Base-by-base conservation (phyloP, 148 eudicot genomes). In the Agrostemma githago region DNA sequence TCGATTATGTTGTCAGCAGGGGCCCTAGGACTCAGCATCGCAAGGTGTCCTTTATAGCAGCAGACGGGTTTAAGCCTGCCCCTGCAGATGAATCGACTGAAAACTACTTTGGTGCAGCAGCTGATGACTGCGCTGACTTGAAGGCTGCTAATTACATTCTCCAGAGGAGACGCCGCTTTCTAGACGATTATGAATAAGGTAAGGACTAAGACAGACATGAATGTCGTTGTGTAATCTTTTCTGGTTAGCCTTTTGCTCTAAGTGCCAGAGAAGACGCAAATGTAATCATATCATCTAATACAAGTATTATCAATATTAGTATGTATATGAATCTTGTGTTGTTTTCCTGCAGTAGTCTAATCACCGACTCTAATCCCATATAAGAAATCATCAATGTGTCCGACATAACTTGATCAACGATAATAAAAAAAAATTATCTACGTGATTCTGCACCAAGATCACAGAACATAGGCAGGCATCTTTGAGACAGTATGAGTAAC, bases 121-220 rank as follows among this genome's bases (percentile, higher is more conserved):
- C 79, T 38, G 82, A 80, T 66, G 82, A 80, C 26, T 75, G 61
- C 61, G 76, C 76, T 15, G 82, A 80, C 38, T 58, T 80, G 16
- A 80, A 80, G 56, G 79, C 82, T 4, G 76, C 79, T 39, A 80
- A 80, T 37, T 80, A 75, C 64, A 80, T 80, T 66, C 82, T 76
- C 15, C 75, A 80, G n/a, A 80, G 72, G 76, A 75, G 76, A 51
- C 79, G 46, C 38, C 72, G 79, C 68, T 72, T 80, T 21, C 69
- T 71, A 67, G 42, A 70, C 58, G 82, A 75, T 66, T 74, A 76
- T 79, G 69, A 74, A 37, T 75, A 58, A 48, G 6, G 9, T 43
- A 14, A 39, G 43, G 6, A 16, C 40, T 38, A 40, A 16, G 14
- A 14, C 20, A 39, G 11, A 16, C 21, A 40, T 19, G 41, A 64